Conservation (phyloP, 2,329 filamentous ascomycete genomes). For the Alternaria brassicicola region DNA sequence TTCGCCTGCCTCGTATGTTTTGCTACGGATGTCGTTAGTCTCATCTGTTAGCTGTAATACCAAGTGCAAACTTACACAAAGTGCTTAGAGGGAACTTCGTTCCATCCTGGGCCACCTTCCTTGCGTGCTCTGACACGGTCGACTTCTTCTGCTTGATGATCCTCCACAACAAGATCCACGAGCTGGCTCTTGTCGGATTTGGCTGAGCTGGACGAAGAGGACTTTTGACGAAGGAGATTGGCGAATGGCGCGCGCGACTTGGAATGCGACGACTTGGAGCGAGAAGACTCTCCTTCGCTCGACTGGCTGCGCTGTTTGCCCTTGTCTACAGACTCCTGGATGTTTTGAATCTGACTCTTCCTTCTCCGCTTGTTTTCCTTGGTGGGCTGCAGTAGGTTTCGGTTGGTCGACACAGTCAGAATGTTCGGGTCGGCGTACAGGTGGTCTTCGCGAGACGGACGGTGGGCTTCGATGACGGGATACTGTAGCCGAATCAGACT, state of each 20-base stretch:
- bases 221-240: slow-evolving; percentile 55
- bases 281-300: slow-evolving; percentile 43
- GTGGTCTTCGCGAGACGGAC: slow-evolving; percentile 74
- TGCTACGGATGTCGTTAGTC: slow-evolving; percentile 42
- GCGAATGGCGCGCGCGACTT: slow-evolving; percentile 44
- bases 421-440: slow-evolving; percentile 59
- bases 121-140: slow-evolving; percentile 67
- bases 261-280: slow-evolving; percentile 44
- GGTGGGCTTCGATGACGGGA: slow-evolving; percentile 85
- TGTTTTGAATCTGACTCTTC: slow-evolving; percentile 55
- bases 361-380: slow-evolving; percentile 54
- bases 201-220: slow-evolving; percentile 53
- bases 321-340: slow-evolving; percentile 51
- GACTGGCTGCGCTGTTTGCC: slow-evolving; percentile 51
- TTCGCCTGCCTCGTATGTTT: slow-evolving; percentile 54
- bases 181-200: slow-evolving; percentile 67
- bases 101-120: slow-evolving; percentile 67
- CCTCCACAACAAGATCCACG: slow-evolving; percentile 71
- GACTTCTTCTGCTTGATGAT: slow-evolving; percentile 65
- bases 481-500: slow-evolving; percentile 65
- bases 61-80: slow-evolving; percentile 57
- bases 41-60: neutral
- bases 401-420: slow-evolving; percentile 62
- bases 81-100: slow-evolving; percentile 61
- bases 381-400: slow-evolving; percentile 61